Evolutionary conservation across 768 basidiomycete species (phyloP).

Genomic region (Mycena amicta): DNA sequence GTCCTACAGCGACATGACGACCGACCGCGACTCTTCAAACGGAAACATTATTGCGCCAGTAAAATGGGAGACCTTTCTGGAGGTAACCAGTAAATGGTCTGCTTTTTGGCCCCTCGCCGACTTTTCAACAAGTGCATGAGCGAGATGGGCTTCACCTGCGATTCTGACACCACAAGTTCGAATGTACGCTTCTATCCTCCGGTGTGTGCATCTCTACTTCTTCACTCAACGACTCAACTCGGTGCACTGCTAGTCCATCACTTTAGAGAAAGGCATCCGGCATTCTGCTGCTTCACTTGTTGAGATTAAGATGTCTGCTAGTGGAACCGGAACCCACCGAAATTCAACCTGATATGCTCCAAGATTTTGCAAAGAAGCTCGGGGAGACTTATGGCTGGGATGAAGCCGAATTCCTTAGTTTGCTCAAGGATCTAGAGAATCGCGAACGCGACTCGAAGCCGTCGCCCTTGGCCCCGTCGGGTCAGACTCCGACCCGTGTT

Average conservation of each 20-base stretch:
- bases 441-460: too few species aligned
- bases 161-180: slow-evolving; percentile 77
- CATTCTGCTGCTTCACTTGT: slow-evolving; percentile 5
- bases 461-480: too few species aligned
- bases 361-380: slow-evolving; percentile 57
- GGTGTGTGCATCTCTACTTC: too few species aligned
- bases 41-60: too few species aligned
- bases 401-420: slow-evolving; percentile 43
- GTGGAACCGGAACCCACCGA: slow-evolving; percentile 78
- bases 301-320: slow-evolving; percentile 29
- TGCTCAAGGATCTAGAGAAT: too few species aligned
- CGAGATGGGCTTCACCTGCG: slow-evolving; percentile 76
- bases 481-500: too few species aligned
- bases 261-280: slow-evolving; percentile 71
- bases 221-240: too few species aligned
- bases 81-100: slow-evolving; percentile 48
- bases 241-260: too few species aligned
- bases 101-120: neutral
- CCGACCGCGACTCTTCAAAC: too few species aligned
- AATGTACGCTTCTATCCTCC: slow-evolving; percentile 85
- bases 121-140: slow-evolving; percentile 61
- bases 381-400: slow-evolving; percentile 71
- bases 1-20: too few species aligned
- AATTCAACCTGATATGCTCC: slow-evolving; percentile 52
- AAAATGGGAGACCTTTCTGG: slow-evolving; percentile 82